phyloP scores from a whole-genome alignment of 148 eudicot genomes.

The Camellia lanceoleosa region DNA sequence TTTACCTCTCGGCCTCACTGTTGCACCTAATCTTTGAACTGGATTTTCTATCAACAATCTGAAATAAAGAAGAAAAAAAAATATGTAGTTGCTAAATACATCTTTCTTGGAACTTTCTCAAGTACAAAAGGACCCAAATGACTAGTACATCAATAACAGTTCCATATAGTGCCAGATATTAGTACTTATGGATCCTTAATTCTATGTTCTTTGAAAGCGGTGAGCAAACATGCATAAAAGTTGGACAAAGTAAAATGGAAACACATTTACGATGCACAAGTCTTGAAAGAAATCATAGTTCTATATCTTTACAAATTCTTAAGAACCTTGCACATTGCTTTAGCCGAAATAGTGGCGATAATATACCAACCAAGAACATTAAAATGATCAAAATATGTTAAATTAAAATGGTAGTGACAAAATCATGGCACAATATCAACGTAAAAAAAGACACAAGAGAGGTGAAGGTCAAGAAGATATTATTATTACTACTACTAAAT shows the following conservation, averaged over 20 bases:
- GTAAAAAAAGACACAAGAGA: not conserved
- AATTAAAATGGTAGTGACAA: not conserved
- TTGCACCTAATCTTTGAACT: slow-evolving; percentile 91
- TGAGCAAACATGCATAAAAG: not conserved
- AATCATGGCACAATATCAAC: not conserved
- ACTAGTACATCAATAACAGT: no score
- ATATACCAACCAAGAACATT: not conserved
- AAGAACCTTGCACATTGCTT: not conserved
- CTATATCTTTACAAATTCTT: not conserved
- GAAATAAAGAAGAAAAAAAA: slow-evolving; percentile 12
- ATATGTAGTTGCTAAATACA: not conserved
- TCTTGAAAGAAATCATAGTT: not conserved
- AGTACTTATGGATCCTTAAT: not conserved
- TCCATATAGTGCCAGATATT: not conserved
- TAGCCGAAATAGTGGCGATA: not conserved
- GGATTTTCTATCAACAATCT: slow-evolving; percentile 92
- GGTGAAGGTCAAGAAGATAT: not conserved
- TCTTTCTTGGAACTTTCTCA: not conserved
- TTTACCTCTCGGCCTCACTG: slow-evolving; percentile 88
- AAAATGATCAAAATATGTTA: not conserved
- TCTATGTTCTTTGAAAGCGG: no score
- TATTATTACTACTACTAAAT: not conserved
- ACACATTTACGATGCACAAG: not conserved
- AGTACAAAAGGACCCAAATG: no score
- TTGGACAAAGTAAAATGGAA: not conserved